Percentiles rank a stretch among this genome's conserved stretches.
Evolutionary conservation across 1,284 basidiomycete genomes (phyloP).

Genomic region (Ustilago shanxiensis): DNA sequence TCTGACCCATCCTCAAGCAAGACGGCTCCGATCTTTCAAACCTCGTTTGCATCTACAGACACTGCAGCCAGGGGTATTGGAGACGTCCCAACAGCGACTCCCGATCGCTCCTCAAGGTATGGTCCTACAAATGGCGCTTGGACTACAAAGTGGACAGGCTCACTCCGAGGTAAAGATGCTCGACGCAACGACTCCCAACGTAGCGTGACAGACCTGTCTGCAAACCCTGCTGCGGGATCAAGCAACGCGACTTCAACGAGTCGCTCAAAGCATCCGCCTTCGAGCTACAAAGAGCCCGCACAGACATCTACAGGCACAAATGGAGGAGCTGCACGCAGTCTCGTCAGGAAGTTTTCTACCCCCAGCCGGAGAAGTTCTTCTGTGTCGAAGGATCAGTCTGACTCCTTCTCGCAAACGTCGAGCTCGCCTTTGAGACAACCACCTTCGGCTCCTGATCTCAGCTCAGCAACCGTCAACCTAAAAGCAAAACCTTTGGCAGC

Average conservation of each 20-base stretch:
- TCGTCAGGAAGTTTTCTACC: constrained; percentile 21
- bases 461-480: neutral
- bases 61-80: constrained; percentile 21
- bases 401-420: neutral
- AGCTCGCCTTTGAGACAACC: neutral
- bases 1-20: neutral
- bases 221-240: neutral
- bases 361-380: constrained; percentile 11
- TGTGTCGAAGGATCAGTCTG: neutral
- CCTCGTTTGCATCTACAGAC: constrained; percentile 17
- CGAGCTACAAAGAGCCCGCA: constrained; percentile 20
- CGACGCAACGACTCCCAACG: constrained; percentile 1
- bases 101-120: neutral
- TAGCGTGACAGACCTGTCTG: neutral
- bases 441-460: neutral
- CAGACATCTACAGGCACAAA: neutral
- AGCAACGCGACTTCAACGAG: neutral
- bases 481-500: neutral
- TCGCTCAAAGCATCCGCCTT: constrained; percentile 21
- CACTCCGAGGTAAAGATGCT: neutral
- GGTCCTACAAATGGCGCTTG: neutral
- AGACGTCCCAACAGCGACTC: constrained; percentile 13
- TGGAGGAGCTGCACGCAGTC: constrained; percentile 1
- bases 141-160: constrained; percentile 20
- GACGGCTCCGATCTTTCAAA: neutral